phyloP scores from a whole-genome alignment of 345 rosid genomes.

The Camelina sativa region DNA sequence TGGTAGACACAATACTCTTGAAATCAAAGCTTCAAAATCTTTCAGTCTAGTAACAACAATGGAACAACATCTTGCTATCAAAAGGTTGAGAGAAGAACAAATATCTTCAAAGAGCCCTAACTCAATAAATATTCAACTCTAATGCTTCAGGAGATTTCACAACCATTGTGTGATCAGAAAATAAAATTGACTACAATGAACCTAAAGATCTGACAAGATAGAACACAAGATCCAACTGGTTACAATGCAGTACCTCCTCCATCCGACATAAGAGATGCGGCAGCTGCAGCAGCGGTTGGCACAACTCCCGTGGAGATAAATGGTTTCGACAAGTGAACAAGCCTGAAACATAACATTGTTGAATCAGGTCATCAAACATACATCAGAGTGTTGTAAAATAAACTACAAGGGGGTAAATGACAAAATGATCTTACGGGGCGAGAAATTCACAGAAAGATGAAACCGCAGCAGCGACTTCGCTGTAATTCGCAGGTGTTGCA shows the following conservation, averaged over 20 bases:
- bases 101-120: background rate
- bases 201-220: constrained; percentile 24
- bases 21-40: background rate
- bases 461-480: constrained; percentile 76
- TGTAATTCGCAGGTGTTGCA: constrained; percentile 82
- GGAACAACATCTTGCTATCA: constrained; percentile 4
- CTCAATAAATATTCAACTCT: constrained; percentile 11
- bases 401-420: background rate
- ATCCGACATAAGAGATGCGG: constrained; percentile 96
- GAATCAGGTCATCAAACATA: background rate
- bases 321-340: constrained; percentile 90
- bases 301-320: constrained; percentile 85
- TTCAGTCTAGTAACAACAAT: background rate
- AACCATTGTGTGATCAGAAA: constrained; percentile 18
- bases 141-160: background rate
- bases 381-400: background rate
- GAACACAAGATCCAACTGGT: constrained; percentile 10
- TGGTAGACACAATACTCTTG: background rate
- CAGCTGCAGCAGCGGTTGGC: constrained; percentile 95
- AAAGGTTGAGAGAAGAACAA: background rate
- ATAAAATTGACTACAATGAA: background rate
- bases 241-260: constrained; percentile 86
- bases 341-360: constrained; percentile 51
- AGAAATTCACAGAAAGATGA: constrained; percentile 95
- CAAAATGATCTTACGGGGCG: constrained; percentile 70